Base-by-base conservation (phyloP, 2,329 filamentous ascomycete species). In the Neonectria neomacrospora region DNA sequence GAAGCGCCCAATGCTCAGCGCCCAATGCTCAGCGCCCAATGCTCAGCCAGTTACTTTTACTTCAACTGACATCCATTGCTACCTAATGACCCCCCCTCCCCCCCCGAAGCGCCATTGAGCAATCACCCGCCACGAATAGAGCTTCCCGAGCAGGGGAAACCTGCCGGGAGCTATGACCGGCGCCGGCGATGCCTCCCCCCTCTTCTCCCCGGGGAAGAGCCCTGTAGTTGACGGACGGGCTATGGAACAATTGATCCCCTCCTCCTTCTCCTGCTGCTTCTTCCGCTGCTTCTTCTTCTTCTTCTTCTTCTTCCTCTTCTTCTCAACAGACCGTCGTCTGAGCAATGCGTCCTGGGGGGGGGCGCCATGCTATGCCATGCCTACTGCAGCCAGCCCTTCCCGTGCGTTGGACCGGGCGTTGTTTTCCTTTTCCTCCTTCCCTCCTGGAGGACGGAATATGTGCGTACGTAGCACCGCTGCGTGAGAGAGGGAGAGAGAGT, bases 101-200 rank as follows among this genome's bases (percentile, higher is more conserved):
- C n/a, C n/a, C n/a, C n/a, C n/a, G n/a, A 54, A 48, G 32, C 55
- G 63, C 52, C 51, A 37, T 61, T 51, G 55, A 32, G 28, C 28
- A 30, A 18, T 44, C 55, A 60, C 55, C 53, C 23, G 30, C 42
- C 52, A 55, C 53, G 64, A 59, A 54, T 52, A 54, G 51, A 57
- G 48, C 63, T 44, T 34, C 23, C 57, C 32, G 54, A 48, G 61
- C 58, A 64, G 65, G 65, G 59, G 59, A 59, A 22, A 64, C 57
- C 54, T 55, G 62, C 53, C 62, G 55, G 67, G 58, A 67, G 67
- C 65, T 67, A 67, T 67, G 62, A 58, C 64, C 61, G 54, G 39
- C 9, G 28, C 28, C 8, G 28, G 28, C 28, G 6, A 30, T 30
- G 5, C 2, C 34, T 14, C 7, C 6, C 3, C 23, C 6, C 23